A percentile compares a stretch with the other conserved stretches of the same genome.
phyloP scores from a whole-genome alignment of 2,329 filamentous ascomycete species.

The Teratosphaeria pseudoeucalypti region DNA sequence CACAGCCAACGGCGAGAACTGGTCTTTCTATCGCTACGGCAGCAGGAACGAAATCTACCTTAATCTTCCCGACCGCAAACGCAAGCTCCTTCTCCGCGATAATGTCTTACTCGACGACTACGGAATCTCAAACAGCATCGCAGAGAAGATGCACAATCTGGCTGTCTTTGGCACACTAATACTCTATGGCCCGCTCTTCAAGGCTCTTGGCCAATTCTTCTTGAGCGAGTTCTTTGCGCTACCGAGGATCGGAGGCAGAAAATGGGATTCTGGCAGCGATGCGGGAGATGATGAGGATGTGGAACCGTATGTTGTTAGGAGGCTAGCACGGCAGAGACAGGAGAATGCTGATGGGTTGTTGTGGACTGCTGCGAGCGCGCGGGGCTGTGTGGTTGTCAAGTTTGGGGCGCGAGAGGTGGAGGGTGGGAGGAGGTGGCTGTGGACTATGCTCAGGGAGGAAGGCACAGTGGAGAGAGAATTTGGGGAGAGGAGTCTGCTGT shows the following conservation, averaged over 20 bases:
- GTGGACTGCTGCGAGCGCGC: conserved; percentile 72
- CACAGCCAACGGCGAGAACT: conserved; percentile 74
- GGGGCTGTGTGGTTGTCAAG: conserved; percentile 82
- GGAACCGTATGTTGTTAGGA: conserved; percentile 2
- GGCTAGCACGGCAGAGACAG: conserved; percentile 37
- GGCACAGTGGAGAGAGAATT: conserved; percentile 62
- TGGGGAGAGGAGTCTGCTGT: conserved; percentile 72
- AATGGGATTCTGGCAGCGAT: conserved; percentile 48
- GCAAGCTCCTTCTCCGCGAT: conserved; percentile 70
- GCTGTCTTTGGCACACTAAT: conserved; percentile 79
- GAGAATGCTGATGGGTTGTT: conserved; percentile 55
- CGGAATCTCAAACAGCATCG: conserved; percentile 17
- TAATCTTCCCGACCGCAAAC: conserved; percentile 26
- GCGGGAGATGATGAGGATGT: conserved; percentile 35
- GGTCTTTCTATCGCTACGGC: conserved; percentile 69
- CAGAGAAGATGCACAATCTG: conserved; percentile 58
- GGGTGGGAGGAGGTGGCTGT: conserved; percentile 69
- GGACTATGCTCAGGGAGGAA: conserved; percentile 62
- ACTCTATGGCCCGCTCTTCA: conserved; percentile 62
- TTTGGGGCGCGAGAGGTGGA: conserved; percentile 78
- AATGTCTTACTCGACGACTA: conserved; percentile 56
- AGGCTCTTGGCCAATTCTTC: conserved; percentile 60
- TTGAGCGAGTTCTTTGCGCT: conserved; percentile 65
- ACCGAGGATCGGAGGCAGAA: conserved; percentile 71
- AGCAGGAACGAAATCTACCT: conserved; percentile 83